Evolutionary conservation across 768 basidiomycete species (phyloP), one percentile per base, ranked within the genome.

Genomic region (Suillus fuscotomentosus): DNA sequence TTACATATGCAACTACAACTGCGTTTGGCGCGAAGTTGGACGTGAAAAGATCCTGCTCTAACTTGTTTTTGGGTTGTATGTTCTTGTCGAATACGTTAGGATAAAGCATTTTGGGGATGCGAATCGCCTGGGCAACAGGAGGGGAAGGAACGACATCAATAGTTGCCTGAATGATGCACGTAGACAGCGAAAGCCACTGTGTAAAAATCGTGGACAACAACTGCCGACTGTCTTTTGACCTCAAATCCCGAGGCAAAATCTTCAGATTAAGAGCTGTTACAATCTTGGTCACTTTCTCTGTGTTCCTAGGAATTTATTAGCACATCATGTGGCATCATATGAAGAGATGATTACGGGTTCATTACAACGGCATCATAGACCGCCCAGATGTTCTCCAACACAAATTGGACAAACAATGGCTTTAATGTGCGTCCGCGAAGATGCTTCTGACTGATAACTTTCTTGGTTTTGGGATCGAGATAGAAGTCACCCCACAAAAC

Each of bases 401-500:
- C 90, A 69, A 99, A 97, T 78, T 98, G 96, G 14, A 98, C 97
- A 72, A 99, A 99, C 31, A 99, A 83, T 13, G 96, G 94, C 79
- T 99, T 99, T 73, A 99, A 77, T 57, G 86, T 83, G 50, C 95
- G 86, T 20, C 95, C 97, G 60, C 85, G 86, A 65, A 98, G 83
- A 76, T 96, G 92, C 77, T 95, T 96, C 76, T 95, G 82, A 70
- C 90, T 92, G 72, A 99, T 88, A 45, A 99, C 92, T 68, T 87
- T 85, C 77, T 97, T 99, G 51, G 91, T 91, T 80, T 98, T 99
- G 0, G 97, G 93, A 75, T 99, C 97, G 60, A 99, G 83, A 77
- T 91, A 99, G 74, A 89, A 99, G 76, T 99, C 97, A 3, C 97
- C 97, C 97, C 97, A 99, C 7, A 99, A 81, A 10, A 95, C 94